A percentile compares a stretch with the other conserved stretches of the same genome.
These are phyloP conservation scores for Nannochloropsis gaditana DNA, from an alignment of 108 stramenopile genomes.

Conservation along the genomic window DNA sequence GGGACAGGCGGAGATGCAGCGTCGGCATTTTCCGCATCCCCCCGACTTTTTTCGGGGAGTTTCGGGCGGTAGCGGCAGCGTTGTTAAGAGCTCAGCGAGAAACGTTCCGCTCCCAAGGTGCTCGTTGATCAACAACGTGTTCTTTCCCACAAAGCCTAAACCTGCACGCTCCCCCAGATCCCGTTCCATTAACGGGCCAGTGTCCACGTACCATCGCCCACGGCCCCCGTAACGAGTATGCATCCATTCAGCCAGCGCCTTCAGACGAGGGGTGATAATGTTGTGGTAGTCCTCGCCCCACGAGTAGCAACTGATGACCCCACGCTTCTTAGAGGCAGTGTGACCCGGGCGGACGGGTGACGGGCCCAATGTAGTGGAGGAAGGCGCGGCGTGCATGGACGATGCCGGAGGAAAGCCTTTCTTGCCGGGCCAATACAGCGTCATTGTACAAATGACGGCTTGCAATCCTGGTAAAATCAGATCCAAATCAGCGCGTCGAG, in stretches of 20 bases:
- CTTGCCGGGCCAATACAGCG: conserved; percentile 11
- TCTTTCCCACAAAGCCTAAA: background rate
- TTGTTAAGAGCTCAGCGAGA: background rate
- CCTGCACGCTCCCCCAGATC: background rate
- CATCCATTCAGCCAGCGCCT: background rate
- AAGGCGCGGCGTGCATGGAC: background rate
- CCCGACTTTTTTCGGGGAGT: background rate
- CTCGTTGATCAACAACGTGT: conserved; percentile 13
- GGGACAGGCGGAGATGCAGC: background rate
- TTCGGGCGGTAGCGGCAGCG: background rate
- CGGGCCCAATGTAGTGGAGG: background rate
- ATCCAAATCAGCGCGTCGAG: conserved; percentile 9
- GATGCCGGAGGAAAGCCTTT: conserved; percentile 10
- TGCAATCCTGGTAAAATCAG: background rate
- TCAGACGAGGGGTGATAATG: background rate
- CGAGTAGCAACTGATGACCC: background rate
- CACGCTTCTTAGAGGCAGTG: background rate
- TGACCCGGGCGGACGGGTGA: background rate
- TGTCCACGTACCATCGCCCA: conserved; percentile 17
- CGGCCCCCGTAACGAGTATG: background rate
- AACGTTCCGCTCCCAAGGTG: background rate
- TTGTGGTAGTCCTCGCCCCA: background rate
- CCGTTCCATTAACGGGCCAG: background rate
- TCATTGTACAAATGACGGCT: conserved; percentile 1
- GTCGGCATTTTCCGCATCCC: background rate